phyloP scores from a whole-genome alignment of 2,329 filamentous ascomycete genomes.

The Cladosporium phlei region DNA sequence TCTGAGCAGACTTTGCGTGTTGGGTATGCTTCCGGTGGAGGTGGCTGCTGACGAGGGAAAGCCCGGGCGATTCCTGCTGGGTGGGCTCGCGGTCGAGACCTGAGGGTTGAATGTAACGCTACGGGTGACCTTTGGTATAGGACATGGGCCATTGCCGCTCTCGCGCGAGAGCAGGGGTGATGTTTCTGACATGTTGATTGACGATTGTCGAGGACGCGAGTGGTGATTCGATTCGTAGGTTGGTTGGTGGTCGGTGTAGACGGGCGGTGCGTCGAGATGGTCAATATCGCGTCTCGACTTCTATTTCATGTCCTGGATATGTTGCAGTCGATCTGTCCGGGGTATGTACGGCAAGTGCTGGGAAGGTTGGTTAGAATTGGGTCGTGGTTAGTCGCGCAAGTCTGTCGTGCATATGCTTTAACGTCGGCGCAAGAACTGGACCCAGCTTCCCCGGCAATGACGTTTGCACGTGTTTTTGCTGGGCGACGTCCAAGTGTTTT shows the following conservation, averaged over 20 bases:
- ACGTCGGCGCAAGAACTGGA: too few relatives aligned
- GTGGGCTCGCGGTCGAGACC: constrained; percentile 43
- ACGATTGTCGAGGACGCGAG: neutral
- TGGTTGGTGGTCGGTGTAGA: neutral
- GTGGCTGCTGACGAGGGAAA: constrained; percentile 31
- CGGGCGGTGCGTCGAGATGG: neutral
- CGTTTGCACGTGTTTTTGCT: too few relatives aligned
- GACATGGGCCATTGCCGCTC: neutral
- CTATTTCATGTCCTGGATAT: neutral
- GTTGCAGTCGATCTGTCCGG: too few relatives aligned
- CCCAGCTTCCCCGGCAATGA: too few relatives aligned
- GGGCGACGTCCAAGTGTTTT: too few relatives aligned
- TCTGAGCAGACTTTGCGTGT: constrained; percentile 31
- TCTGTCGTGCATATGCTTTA: too few relatives aligned
- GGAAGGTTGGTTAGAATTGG: too few relatives aligned
- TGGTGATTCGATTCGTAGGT: neutral
- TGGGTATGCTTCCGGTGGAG: constrained; percentile 25
- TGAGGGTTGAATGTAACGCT: constrained; percentile 73
- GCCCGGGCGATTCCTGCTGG: constrained; percentile 29
- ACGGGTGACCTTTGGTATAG: constrained; percentile 43
- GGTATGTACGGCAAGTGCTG: too few relatives aligned
- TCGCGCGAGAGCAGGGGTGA: constrained; percentile 3
- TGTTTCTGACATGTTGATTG: constrained; percentile 9
- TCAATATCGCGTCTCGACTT: neutral
- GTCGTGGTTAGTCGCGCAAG: too few relatives aligned